Conservation (phyloP, 1,284 basidiomycete species). For the Thelephora terrestris region DNA sequence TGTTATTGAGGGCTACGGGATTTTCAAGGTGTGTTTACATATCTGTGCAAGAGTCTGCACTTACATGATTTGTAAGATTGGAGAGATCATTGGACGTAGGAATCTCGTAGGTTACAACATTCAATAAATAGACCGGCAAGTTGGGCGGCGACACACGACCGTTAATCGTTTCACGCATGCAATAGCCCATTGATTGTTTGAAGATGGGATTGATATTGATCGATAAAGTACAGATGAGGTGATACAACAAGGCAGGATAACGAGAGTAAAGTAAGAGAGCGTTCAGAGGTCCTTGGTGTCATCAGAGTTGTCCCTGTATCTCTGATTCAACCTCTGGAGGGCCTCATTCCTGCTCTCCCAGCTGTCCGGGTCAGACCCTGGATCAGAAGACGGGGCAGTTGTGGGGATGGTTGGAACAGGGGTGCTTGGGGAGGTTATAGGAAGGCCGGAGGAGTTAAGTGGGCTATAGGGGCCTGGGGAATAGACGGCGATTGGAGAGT, state of each 20-base stretch:
- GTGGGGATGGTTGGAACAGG: not conserved
- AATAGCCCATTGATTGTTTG: too few species aligned
- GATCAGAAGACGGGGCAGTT: not conserved
- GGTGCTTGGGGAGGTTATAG: not conserved
- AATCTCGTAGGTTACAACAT: conserved; percentile 78
- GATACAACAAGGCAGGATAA: too few species aligned
- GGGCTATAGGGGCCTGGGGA: not conserved
- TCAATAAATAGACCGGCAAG: conserved; percentile 33
- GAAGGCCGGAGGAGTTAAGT: not conserved
- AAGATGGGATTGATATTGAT: too few species aligned
- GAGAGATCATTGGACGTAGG: conserved; percentile 84
- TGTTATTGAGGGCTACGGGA: conserved; percentile 81
- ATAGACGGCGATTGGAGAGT: too few species aligned
- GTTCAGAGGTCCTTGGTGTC: conserved; percentile 1
- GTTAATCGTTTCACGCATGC: too few species aligned
- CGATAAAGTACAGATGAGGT: too few species aligned
- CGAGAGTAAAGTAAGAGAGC: too few species aligned
- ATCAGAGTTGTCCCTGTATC: not conserved
- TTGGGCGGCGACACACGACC: too few species aligned
- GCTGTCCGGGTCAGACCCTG: not conserved
- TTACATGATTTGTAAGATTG: conserved; percentile 46
- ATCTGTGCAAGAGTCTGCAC: not conserved
- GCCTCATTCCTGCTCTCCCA: not conserved
- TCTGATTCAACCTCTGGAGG: not conserved
- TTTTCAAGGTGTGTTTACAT: conserved; percentile 60